Percentiles rank a stretch among this genome's conserved stretches.
phyloP scores from a whole-genome alignment of 352 stramenopile species.

The Globisporangium irregulare region DNA sequence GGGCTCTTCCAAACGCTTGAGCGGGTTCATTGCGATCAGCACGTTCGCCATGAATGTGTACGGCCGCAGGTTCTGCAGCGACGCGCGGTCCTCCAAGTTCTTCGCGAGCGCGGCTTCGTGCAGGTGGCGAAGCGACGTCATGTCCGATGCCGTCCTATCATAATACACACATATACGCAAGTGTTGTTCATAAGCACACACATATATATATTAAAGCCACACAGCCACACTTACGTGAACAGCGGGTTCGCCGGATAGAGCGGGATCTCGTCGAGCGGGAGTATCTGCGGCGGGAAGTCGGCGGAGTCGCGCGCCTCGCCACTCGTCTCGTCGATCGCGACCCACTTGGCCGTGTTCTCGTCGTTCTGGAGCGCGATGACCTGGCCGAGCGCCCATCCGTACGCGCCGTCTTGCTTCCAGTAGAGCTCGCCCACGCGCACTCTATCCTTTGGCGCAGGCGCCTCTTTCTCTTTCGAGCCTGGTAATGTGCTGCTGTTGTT shows the following conservation, averaged over 20 bases:
- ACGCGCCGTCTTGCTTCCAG: slow-evolving; percentile 68
- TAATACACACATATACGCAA: background rate
- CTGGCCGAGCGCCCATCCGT: slow-evolving; percentile 68
- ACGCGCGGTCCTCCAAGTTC: slow-evolving; percentile 82
- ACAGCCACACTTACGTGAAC: slow-evolving; percentile 31
- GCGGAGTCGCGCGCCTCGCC: slow-evolving; percentile 35
- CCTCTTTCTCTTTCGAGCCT: background rate
- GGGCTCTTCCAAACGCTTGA: slow-evolving; percentile 66
- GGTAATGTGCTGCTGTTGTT: background rate
- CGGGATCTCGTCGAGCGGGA: slow-evolving; percentile 42
- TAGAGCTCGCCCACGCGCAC: slow-evolving; percentile 77
- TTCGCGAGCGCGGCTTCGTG: slow-evolving; percentile 86
- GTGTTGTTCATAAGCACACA: background rate
- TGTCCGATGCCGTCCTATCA: slow-evolving; percentile 61
- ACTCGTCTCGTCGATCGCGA: slow-evolving; percentile 57
- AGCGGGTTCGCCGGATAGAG: slow-evolving; percentile 75
- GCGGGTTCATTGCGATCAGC: slow-evolving; percentile 81
- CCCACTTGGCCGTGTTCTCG: slow-evolving; percentile 33
- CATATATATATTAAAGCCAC: slow-evolving; percentile 11
- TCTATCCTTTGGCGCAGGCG: background rate
- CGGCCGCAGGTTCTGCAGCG: slow-evolving; percentile 65
- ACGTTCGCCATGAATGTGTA: slow-evolving; percentile 90
- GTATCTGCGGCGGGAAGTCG: slow-evolving; percentile 27
- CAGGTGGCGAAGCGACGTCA: slow-evolving; percentile 81
- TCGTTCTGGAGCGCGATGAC: slow-evolving; percentile 44